Evolutionary conservation across 805 yeast species (phyloP), one percentile per base, ranked within the genome.

Genomic region (Nakazawaea wyomingensis): DNA sequence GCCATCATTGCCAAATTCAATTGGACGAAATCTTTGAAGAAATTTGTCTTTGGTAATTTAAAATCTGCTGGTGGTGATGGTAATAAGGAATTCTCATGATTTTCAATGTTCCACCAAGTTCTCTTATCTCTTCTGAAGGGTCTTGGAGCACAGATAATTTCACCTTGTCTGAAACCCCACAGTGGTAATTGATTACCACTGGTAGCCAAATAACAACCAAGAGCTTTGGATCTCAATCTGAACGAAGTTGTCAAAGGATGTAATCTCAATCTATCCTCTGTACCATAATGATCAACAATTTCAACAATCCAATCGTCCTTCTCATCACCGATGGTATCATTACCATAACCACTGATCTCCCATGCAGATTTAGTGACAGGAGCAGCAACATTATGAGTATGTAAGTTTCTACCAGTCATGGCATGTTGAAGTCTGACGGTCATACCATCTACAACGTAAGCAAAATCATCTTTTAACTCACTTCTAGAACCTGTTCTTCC

Each of bases 261-360:
- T 8, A 85, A 35, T 47, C 72, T 71, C 4, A 63, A 52, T 5
- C 59, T 54, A 44, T 71, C 70, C 59, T 85, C 86, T 38, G 66
- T 57, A 34, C 72, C 72, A 7, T 61, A 52, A 58, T 85, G 91
- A 37, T 77, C 76, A 44, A 78, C 85, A 50, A 93, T 72, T 65
- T 91, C 96, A 34, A 91, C 69, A 30, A 83, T 66, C 99, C 99
- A 93, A 62, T 93, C 82, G 59, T 90, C 97, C 56, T 85, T 85
- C 4, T 61, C 61, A 55, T 91, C 98, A 48, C 93, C 91, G 47
- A 79, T 59, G 0, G 74, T 68, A 37, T 74, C 71, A 49, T 78
- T 76, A 45, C 96, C 95, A 57, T 88, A 88, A 56, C 96, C 85
- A 9, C 96, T 78, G 13, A 87, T 96, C 67, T 93, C 99, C 66